phyloP scores from a whole-genome alignment of 2,329 filamentous ascomycete species.

The Fusarium tupiense region DNA sequence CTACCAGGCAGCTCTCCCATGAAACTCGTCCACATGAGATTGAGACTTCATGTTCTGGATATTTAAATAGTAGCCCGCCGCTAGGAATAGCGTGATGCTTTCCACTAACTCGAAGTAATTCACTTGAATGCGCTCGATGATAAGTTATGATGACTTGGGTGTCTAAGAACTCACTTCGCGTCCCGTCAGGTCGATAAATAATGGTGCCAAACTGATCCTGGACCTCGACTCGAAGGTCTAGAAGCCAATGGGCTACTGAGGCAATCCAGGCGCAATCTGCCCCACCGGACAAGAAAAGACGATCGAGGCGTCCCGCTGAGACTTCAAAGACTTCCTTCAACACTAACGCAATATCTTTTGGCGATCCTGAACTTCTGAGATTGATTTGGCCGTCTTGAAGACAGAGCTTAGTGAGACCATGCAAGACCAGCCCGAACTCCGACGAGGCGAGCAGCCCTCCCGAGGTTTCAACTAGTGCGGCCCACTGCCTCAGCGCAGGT shows the following conservation, averaged over 20 bases:
- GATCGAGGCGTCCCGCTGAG: accelerated
- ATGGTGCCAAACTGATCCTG: accelerated
- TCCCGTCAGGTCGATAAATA: not conserved
- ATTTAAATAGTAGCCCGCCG: accelerated
- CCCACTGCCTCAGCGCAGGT: accelerated
- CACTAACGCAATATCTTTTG: accelerated
- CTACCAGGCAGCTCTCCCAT: not conserved
- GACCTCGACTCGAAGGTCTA: not conserved
- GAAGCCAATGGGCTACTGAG: not conserved
- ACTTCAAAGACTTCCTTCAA: accelerated
- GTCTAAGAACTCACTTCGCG: accelerated
- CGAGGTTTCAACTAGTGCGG: accelerated
- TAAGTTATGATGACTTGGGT: accelerated
- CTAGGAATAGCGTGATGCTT: accelerated
- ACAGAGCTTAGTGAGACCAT: accelerated
- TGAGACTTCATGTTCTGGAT: accelerated
- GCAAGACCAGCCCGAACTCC: accelerated
- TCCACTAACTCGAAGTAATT: accelerated
- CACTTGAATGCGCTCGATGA: accelerated
- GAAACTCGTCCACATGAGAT: accelerated
- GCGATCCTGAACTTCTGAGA: not conserved
- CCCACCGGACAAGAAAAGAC: accelerated
- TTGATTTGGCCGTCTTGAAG: accelerated
- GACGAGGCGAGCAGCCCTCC: accelerated
- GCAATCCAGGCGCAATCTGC: not conserved